These are phyloP conservation scores for Prunus yedoensis DNA, from an alignment of 331 rosid genomes.

Conservation along the genomic window DNA sequence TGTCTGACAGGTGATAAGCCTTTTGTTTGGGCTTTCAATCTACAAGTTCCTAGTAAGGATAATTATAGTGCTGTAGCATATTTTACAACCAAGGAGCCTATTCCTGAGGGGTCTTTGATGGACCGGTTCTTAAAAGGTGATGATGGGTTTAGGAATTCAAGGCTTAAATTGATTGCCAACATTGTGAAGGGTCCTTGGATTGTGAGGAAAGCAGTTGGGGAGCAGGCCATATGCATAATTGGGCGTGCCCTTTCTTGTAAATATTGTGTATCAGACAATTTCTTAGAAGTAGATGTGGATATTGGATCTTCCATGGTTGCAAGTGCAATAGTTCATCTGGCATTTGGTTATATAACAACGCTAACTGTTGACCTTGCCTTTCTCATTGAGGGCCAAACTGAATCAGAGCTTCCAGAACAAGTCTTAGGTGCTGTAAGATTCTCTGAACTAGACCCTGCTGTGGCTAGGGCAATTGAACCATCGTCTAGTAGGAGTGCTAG, in stretches of 20 bases:
- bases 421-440: constrained; percentile 73
- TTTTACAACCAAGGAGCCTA: constrained; percentile 53
- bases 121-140: constrained; percentile 74
- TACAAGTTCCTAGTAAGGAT: constrained; percentile 77
- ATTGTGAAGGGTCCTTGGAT: constrained; percentile 86
- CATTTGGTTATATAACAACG: constrained; percentile 69
- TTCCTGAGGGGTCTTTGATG: constrained; percentile 62
- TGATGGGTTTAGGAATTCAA: constrained; percentile 64
- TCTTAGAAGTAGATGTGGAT: constrained; percentile 76
- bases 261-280: constrained; percentile 46
- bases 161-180: constrained; percentile 90
- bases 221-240: constrained; percentile 81
- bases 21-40: constrained; percentile 85
- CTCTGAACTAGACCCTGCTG: constrained; percentile 61
- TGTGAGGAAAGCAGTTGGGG: constrained; percentile 77
- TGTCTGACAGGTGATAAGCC: constrained; percentile 58
- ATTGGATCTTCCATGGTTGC: constrained; percentile 93
- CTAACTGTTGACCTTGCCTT: constrained; percentile 79
- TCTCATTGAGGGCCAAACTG: constrained; percentile 70
- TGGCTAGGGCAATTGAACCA: constrained; percentile 55
- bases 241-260: constrained; percentile 75
- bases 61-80: constrained; percentile 70
- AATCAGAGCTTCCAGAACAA: constrained; percentile 73
- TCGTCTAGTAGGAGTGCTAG: constrained; percentile 18
- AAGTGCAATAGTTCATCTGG: constrained; percentile 79